Evolutionary conservation across 2,329 filamentous ascomycete species (phyloP), one percentile per base, ranked within the genome.

Genomic region (Geosmithia flava): DNA sequence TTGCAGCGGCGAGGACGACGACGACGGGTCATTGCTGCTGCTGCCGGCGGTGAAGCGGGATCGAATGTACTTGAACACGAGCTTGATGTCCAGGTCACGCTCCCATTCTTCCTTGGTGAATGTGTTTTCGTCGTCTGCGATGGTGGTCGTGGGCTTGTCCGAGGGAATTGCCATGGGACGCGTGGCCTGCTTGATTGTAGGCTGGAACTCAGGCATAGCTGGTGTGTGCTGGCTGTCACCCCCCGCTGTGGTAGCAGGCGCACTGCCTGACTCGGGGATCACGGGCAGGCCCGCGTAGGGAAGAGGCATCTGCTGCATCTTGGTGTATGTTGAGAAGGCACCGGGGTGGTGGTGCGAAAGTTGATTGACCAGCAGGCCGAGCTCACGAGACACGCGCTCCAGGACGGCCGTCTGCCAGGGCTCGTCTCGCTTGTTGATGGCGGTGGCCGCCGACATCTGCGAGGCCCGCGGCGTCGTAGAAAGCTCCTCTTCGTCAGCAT

Each of bases 91-190:
- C 5, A 97, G 75, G 48, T 95, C 87, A 51, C 84, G 82, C 65
- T 97, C 90, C 93, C 93, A 98, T 59, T 95, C 93, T 37, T 93
- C 86, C 56, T 87, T 73, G 1, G 75, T 78, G 52, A 80, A 80
- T 0, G 62, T 50, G 42, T 59, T 58, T 44, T 54, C 52, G 54
- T 58, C 55, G 4, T 52, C 48, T 7, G 33, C 33, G 6, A 16
- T 37, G 33, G 33, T 37, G 33, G 57, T 49, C 10, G 27, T n/a
- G 20, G 19, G 15, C 42, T 52, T 58, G n/a, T 56, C 54, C 33
- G 62, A 59, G 20, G 62, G 61, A 19, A 68, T 64, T 46, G 62
- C 56, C 33, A 67, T 64, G 54, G 29, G 55, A 58, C 7, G 51
- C 48, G 43, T 51, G 40, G 47, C 20, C 39, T 48, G 45, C 30